phyloP scores from a whole-genome alignment of 139 green algal genomes.

The Zygnema cylindricum region DNA sequence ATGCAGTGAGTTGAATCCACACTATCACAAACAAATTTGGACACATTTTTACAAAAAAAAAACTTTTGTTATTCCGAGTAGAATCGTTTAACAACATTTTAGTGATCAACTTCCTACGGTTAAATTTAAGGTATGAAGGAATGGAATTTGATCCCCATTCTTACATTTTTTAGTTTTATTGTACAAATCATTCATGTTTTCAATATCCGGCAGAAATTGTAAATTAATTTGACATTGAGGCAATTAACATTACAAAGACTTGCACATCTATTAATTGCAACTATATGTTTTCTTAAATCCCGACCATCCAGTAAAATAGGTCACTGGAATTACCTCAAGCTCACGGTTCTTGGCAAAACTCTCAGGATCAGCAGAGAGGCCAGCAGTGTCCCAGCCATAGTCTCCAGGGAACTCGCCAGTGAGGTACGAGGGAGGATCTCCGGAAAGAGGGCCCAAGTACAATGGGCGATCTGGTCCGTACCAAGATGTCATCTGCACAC shows the following conservation, averaged over 20 bases:
- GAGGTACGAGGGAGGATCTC: constrained; percentile 54
- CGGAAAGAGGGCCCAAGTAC: constrained; percentile 65
- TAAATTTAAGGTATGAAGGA: too few relatives aligned
- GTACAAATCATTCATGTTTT: too few relatives aligned
- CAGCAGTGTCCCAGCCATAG: constrained; percentile 96
- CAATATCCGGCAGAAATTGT: neutral
- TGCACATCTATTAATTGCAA: neutral
- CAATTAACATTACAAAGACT: neutral
- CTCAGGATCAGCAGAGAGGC: constrained; percentile 92
- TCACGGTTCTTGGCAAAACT: constrained; percentile 79
- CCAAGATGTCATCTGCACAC: constrained; percentile 39
- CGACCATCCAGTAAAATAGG: neutral
- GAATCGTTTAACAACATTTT: too few relatives aligned
- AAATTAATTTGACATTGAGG: neutral
- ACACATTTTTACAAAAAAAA: constrained; percentile 45
- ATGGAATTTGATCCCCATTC: too few relatives aligned
- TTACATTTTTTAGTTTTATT: too few relatives aligned
- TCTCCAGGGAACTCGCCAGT: constrained; percentile 85
- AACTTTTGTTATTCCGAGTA: too few relatives aligned
- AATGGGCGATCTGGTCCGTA: constrained; percentile 53
- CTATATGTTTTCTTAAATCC: neutral
- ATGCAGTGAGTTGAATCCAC: neutral
- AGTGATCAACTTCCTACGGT: too few relatives aligned
- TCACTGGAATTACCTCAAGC: constrained; percentile 28
- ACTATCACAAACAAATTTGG: too few relatives aligned